phyloP scores from a whole-genome alignment of 2,329 filamentous ascomycete species.

The Chrysosporium queenslandicum region DNA sequence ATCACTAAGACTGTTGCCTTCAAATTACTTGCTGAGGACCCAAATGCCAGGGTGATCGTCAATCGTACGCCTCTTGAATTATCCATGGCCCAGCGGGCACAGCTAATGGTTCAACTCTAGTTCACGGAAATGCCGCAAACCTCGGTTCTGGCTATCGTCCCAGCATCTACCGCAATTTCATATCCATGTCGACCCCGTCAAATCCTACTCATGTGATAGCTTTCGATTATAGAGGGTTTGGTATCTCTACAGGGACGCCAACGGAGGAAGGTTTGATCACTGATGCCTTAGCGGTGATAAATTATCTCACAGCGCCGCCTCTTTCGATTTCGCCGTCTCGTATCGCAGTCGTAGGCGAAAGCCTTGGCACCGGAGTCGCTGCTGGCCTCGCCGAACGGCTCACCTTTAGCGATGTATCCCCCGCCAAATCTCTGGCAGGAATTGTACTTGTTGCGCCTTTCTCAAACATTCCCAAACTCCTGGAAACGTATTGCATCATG shows the following conservation, averaged over 20 bases:
- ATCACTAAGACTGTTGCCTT: conserved; percentile 42
- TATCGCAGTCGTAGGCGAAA: conserved; percentile 77
- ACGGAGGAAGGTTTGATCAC: conserved; percentile 70
- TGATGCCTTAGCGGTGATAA: conserved; percentile 63
- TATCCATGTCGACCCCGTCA: conserved; percentile 56
- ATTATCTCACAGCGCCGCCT: conserved; percentile 51
- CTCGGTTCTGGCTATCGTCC: conserved; percentile 69
- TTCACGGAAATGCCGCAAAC: conserved; percentile 67
- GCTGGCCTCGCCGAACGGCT: conserved; percentile 65
- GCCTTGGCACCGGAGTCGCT: conserved; percentile 76
- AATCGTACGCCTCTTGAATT: conserved; percentile 36
- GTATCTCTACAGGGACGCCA: conserved; percentile 66
- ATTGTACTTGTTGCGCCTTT: conserved; percentile 73
- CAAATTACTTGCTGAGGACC: conserved; percentile 42
- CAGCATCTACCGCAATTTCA: conserved; percentile 64
- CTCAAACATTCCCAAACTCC: conserved; percentile 59
- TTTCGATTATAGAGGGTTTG: conserved; percentile 85
- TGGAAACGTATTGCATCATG: conserved; percentile 67
- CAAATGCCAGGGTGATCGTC: conserved; percentile 45
- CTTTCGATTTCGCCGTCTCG: conserved; percentile 57
- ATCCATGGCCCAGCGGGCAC: neutral
- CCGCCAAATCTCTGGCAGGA: conserved; percentile 55
- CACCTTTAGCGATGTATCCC: conserved; percentile 39
- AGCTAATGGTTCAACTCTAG: conserved; percentile 23
- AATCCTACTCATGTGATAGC: conserved; percentile 65